Evolutionary conservation across 1,284 basidiomycete genomes (phyloP).

Genomic region (Cutaneotrichosporon sp.): DNA sequence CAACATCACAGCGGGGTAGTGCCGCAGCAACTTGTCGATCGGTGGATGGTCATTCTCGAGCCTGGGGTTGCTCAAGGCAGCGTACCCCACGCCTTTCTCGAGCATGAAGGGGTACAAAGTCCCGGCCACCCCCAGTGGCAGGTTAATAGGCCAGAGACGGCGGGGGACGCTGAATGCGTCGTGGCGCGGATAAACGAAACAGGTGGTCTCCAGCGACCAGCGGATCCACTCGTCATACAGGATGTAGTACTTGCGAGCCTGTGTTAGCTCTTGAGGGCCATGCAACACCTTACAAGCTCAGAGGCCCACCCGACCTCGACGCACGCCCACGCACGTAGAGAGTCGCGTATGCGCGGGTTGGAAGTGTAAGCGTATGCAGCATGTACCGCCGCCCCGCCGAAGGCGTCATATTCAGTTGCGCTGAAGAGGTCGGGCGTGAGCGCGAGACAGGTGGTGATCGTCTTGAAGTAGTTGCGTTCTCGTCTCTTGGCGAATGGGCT

Average conservation of each 20-base stretch:
- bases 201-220: neutral
- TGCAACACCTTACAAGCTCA: neutral
- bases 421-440: neutral
- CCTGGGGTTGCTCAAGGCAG: neutral
- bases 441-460: neutral
- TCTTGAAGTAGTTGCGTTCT: neutral
- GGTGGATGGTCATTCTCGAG: neutral
- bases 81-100: neutral
- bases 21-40: neutral
- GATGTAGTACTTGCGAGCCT: slow-evolving; percentile 3
- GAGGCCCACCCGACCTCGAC: slow-evolving; percentile 2
- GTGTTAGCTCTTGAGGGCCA: neutral
- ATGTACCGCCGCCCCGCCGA: neutral
- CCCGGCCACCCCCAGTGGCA: neutral
- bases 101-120: slow-evolving; percentile 1
- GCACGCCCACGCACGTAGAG: neutral
- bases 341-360: neutral
- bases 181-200: neutral
- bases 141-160: neutral
- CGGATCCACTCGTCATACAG: slow-evolving; percentile 9
- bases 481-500: neutral
- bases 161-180: neutral
- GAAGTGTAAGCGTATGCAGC: neutral
- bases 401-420: neutral
- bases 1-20: neutral